These are phyloP conservation scores for Ilyonectria destructans DNA, from an alignment of 2,329 filamentous ascomycete species.

Conservation along the genomic window DNA sequence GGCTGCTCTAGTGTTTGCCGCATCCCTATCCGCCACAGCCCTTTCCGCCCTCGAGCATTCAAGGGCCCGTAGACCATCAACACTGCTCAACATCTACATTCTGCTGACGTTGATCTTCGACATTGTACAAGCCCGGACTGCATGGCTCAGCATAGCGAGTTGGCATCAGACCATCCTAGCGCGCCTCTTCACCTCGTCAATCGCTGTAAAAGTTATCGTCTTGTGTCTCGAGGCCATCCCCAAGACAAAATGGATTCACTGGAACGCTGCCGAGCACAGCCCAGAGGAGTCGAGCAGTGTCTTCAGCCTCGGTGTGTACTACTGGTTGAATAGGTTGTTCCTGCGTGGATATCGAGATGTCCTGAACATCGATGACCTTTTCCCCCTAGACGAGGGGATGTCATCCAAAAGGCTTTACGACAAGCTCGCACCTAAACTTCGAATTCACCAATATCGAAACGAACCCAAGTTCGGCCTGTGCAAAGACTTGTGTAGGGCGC, in stretches of 20 bases:
- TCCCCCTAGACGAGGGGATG: conserved; percentile 53
- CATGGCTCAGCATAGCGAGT: conserved; percentile 56
- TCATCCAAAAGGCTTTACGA: conserved; percentile 39
- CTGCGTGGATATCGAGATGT: conserved; percentile 55
- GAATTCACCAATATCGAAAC: conserved; percentile 45
- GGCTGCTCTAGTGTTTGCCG: conserved; percentile 45
- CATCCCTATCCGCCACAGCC: conserved; percentile 48
- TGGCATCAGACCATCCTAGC: conserved; percentile 41
- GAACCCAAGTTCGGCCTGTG: conserved; percentile 50
- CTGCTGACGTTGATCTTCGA: conserved; percentile 63
- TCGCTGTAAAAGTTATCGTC: conserved; percentile 54
- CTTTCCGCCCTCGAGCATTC: conserved; percentile 58
- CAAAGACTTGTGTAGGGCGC: conserved; percentile 49
- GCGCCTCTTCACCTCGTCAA: conserved; percentile 54
- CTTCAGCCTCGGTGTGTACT: conserved; percentile 52
- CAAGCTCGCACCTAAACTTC: conserved; percentile 37
- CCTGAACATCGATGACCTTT: conserved; percentile 54
- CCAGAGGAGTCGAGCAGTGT: conserved; percentile 57
- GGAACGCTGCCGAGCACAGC: conserved; percentile 57
- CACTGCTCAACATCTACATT: conserved; percentile 60
- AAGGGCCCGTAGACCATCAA: conserved; percentile 59
- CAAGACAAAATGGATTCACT: conserved; percentile 58
- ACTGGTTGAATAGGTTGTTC: conserved; percentile 57
- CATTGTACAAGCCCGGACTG: conserved; percentile 58
- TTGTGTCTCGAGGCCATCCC: conserved; percentile 58